phyloP scores from a whole-genome alignment of 2,329 filamentous ascomycete genomes.

The Colletotrichum higginsianum region DNA sequence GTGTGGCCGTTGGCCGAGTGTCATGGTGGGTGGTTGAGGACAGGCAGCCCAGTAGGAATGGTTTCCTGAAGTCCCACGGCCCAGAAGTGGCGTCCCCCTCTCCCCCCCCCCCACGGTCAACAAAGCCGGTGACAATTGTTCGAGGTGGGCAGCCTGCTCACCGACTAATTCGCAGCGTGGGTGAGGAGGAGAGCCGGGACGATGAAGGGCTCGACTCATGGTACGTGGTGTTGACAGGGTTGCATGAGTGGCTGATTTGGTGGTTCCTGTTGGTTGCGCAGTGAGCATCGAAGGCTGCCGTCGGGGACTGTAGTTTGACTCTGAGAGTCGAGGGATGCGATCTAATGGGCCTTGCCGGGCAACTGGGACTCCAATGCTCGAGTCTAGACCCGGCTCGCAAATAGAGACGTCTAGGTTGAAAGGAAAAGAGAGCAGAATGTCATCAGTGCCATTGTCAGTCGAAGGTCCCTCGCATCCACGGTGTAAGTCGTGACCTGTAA shows the following conservation, averaged over 20 bases:
- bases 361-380: too few relatives aligned
- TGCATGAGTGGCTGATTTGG: not conserved
- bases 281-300: not conserved
- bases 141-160: constrained; percentile 11
- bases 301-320: not conserved
- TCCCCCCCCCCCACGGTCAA: not conserved
- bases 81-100: not conserved
- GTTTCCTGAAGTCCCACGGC: not conserved
- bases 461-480: not conserved
- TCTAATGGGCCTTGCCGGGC: too few relatives aligned
- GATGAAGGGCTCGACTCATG: not conserved
- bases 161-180: constrained; percentile 22
- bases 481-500: not conserved
- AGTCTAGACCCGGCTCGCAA: too few relatives aligned
- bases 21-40: constrained; percentile 1
- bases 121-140: not conserved
- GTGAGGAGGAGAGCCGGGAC: not conserved
- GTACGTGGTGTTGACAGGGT: not conserved
- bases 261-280: not conserved
- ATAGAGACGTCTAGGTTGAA: too few relatives aligned
- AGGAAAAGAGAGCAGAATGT: not conserved
- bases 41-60: constrained; percentile 5
- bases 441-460: not conserved
- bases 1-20: not conserved
- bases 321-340: not conserved